Evolutionary conservation across 1,284 basidiomycete genomes (phyloP).

Genomic region (Taiwanofungus camphoratus): DNA sequence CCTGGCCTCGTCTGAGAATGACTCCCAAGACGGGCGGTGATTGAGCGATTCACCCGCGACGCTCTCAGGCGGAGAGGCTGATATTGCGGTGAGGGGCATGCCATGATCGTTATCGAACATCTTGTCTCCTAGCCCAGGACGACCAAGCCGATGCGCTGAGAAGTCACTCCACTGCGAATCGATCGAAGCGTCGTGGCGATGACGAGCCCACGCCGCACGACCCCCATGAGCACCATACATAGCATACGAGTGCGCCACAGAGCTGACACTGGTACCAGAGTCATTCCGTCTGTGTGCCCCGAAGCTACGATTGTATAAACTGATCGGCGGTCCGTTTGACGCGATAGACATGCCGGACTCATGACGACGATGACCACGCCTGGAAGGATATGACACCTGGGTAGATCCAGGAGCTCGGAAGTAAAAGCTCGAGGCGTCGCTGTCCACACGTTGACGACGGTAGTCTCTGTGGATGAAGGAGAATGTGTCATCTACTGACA

Average conservation of each 20-base stretch:
- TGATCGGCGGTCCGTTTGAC: constrained; percentile 59
- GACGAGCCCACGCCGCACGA: constrained; percentile 56
- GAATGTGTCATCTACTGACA: constrained; percentile 66
- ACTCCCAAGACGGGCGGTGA: constrained; percentile 17
- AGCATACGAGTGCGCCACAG: constrained; percentile 47
- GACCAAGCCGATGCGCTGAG: constrained; percentile 49
- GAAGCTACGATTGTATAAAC: constrained; percentile 62
- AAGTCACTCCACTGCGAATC: constrained; percentile 66
- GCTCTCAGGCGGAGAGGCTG: constrained; percentile 57
- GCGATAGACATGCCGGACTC: constrained; percentile 41
- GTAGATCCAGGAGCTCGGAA: constrained; percentile 40
- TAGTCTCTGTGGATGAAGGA: constrained; percentile 46
- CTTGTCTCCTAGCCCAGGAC: constrained; percentile 80
- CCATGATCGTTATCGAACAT: constrained; percentile 72
- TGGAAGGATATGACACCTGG: constrained; percentile 11
- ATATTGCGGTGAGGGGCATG: constrained; percentile 58
- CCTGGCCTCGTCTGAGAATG: constrained; percentile 20
- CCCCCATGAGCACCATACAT: constrained; percentile 45
- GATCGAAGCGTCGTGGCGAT: constrained; percentile 52
- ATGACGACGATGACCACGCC: constrained; percentile 39
- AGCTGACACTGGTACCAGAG: constrained; percentile 48
- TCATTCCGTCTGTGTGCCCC: constrained; percentile 42
- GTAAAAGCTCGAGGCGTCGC: constrained; percentile 71
- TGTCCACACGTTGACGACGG: constrained; percentile 55
- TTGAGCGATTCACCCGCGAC: constrained; percentile 20